Conservation (phyloP, 106 monocot genomes). For the Dendrobium officinale region DNA sequence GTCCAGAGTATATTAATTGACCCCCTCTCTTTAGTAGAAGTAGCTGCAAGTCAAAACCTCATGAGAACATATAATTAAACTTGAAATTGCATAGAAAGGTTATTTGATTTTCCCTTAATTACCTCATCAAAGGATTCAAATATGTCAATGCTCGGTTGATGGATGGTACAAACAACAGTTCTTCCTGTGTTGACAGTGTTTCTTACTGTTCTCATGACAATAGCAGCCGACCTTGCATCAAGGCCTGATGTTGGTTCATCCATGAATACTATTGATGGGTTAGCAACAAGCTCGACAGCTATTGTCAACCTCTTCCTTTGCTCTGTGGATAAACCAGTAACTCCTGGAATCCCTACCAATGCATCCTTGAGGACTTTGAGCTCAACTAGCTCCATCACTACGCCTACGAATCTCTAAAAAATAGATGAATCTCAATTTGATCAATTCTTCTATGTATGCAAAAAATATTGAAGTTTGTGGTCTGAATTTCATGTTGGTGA, state of each 20-base stretch:
- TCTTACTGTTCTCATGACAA: conserved; percentile 72
- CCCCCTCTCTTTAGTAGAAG: conserved; percentile 80
- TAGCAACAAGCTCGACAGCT: conserved; percentile 77
- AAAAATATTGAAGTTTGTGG: background rate
- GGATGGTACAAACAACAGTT: conserved; percentile 78
- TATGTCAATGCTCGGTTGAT: conserved; percentile 85
- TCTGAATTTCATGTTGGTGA: conserved; percentile 1
- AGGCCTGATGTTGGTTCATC: conserved; percentile 79
- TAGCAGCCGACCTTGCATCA: conserved; percentile 75
- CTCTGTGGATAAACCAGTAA: conserved; percentile 67
- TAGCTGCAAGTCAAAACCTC: conserved; percentile 27
- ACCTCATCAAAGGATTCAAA: conserved; percentile 93
- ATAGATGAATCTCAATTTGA: background rate
- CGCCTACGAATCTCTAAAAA: conserved; percentile 53
- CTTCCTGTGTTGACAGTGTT: conserved; percentile 75
- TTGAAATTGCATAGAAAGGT: background rate
- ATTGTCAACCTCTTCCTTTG: conserved; percentile 78
- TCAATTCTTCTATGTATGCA: background rate
- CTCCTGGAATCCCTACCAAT: conserved; percentile 62
- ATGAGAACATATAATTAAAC: background rate
- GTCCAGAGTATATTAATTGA: conserved; percentile 61
- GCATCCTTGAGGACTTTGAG: conserved; percentile 54
- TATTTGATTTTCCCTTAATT: background rate
- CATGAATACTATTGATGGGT: conserved; percentile 90
- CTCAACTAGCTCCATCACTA: conserved; percentile 73